Evolutionary conservation across 495 filamentous ascomycete species (phyloP), one percentile per base, ranked within the genome.

Genomic region (Lasiosphaeriaceae sp.): DNA sequence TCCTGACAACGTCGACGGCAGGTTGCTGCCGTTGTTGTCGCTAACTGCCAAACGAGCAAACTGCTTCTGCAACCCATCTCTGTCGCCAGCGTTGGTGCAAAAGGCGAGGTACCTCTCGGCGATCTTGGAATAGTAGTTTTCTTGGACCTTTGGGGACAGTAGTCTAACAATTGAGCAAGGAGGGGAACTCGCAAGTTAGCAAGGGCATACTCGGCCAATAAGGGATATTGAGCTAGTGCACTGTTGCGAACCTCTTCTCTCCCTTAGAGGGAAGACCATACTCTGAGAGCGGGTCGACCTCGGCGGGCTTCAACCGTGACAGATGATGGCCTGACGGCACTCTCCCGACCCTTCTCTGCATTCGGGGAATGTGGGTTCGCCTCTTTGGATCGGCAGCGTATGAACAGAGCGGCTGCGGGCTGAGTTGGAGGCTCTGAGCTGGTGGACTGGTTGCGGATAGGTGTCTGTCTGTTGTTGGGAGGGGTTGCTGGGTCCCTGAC

Each of bases 191-290:
- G 26, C 4, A n/a, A 39, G 35, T 20, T 22, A 31, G 46, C 29
- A 21, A 44, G 26, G 47, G n/a, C 11, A 50, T 55, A 77, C 51
- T 71, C 85, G 85, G 84, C 85, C 48, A 48, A 11, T 4, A 24
- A 23, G 2, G 41, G 17, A 19, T 20, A 44, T 17, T 19, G 16
- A 8, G 7, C 6, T 2, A 11, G 14, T n/a, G 26, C 3, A 16
- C 3, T 6, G 39, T 20, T 11, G 34, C 56, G 44, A 48, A 67
- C 67, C 69, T 64, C 54, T 66, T 88, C 67, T 97, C 92, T 11
- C 92, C 92, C 65, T 96, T 96, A 0, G 91, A 96, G 17, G 89
- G 89, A 59, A 95, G 78, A 2, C 92, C 92, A 55, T 91, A 87
- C 39, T 75, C 75, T 56, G 90, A 87, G 29, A 96, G 75, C 14